Evolutionary conservation across 257 asterid genomes (phyloP), one percentile per base, ranked within the genome.

Genomic region (Rubia yunnanensis): DNA sequence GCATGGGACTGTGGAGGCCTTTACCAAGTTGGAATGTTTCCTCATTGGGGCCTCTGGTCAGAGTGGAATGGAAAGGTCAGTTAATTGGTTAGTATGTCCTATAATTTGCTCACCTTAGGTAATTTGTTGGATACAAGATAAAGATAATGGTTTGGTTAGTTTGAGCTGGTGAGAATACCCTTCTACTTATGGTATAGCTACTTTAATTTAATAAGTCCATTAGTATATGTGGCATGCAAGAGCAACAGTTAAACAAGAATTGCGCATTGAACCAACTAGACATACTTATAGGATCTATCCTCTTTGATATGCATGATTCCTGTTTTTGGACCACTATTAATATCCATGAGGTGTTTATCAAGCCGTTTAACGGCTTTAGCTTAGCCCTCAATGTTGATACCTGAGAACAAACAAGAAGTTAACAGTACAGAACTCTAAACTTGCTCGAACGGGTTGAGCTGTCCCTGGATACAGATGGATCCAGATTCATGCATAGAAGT

Each of bases 1-100:
- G 96, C 97, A 64, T 94, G 99, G 99, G 99, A 94, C 76, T 94
- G 99, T 76, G 99, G 97, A 69, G 99, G 99, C 74, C 97, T 94
- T 59, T 94, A 94, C 81, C 99, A 94, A 83, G 97, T 94, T 56
- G 99, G 99, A 59, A 63, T 23, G 67, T 94, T 94, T 77, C 96
- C 99, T 48, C 99, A 89, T 58, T 90, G 95, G 95, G 96, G 99
- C 71, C 71, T 86, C 70, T 94, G 99, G 99, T 94, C 96, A 15
- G 99, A 94, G 75, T 94, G 99, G 99, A 94, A 94, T 73, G 99
- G 99, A 72, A 90, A 94, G 95, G 99, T 59, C 17, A 59, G 64
- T 88, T 70, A 64, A 83, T 38, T 54, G 54, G 69, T 59, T 62
- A 17, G 20, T 54, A 26, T 18, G 58, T 63, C 18, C 5, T 28